Percentiles rank a stretch among this genome's conserved stretches.
Evolutionary conservation across 495 filamentous ascomycete genomes (phyloP).

Genomic region (Neurospora sp.): DNA sequence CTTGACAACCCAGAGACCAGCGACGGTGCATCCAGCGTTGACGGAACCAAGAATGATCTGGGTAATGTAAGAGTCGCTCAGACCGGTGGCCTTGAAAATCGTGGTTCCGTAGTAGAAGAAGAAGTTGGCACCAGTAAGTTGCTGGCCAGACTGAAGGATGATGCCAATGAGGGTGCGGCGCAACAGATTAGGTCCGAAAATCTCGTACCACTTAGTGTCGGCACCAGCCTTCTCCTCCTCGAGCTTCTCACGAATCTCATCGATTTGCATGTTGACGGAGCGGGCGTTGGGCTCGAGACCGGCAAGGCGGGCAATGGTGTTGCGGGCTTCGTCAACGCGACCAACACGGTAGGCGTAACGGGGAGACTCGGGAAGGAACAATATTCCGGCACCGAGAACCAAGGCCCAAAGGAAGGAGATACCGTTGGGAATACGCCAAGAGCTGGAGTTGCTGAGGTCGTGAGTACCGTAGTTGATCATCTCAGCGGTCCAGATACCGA

Average conservation of each 20-base stretch:
- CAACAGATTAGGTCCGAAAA: slow-evolving; percentile 63
- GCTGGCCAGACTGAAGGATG: slow-evolving; percentile 61
- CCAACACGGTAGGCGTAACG: slow-evolving; percentile 58
- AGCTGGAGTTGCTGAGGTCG: slow-evolving; percentile 37
- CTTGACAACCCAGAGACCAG: slow-evolving; percentile 64
- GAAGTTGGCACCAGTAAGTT: slow-evolving; percentile 65
- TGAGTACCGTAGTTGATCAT: slow-evolving; percentile 73
- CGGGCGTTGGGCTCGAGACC: slow-evolving; percentile 55
- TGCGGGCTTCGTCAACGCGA: slow-evolving; percentile 52
- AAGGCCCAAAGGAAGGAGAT: slow-evolving; percentile 68
- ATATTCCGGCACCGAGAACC: slow-evolving; percentile 58
- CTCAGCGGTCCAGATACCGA: slow-evolving; percentile 75
- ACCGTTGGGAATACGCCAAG: slow-evolving; percentile 76
- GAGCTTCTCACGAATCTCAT: slow-evolving; percentile 61
- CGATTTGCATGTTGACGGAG: slow-evolving; percentile 57
- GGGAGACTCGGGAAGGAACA: slow-evolving; percentile 65
- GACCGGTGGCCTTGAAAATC: slow-evolving; percentile 59
- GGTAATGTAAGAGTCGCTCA: slow-evolving; percentile 58
- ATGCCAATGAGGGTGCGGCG: slow-evolving; percentile 63
- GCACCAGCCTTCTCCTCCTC: slow-evolving; percentile 50
- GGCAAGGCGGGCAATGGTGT: slow-evolving; percentile 60
- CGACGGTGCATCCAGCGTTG: slow-evolving; percentile 64
- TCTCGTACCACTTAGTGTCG: slow-evolving; percentile 50
- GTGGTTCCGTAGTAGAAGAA: slow-evolving; percentile 76
- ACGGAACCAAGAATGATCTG: slow-evolving; percentile 66